Base-by-base conservation (phyloP, 176 grass and related monocot species). In the Tillandsia fasciculata region DNA sequence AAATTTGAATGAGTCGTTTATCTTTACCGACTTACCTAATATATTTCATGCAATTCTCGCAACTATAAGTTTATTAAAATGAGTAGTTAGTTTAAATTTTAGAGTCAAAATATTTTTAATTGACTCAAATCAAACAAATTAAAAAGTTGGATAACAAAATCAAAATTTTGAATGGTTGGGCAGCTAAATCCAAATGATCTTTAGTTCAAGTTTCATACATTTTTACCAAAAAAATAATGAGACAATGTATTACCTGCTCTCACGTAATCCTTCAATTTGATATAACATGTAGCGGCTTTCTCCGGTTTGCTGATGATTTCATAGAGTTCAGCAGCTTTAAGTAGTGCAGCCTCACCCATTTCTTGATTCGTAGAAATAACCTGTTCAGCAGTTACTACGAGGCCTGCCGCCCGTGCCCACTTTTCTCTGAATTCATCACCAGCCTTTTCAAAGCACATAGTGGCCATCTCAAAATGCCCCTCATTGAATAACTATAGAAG, bases 391-490 rank as follows among this genome's bases (percentile, higher is more conserved):
- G 52, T 80, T 12, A 80, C 78, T 52, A 86, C 9, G 66, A 96
- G 92, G 15, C 92, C 92, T 15, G 92, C 83, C 51, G 92, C 92
- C 83, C 72, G 88, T 20, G 88, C 85, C 85, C 88, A 85, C 28
- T 84, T 96, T 73, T 84, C 88, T 59, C 70, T 80, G 42, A 86
- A 56, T 9, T 51, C 69, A 79, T 96, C 92, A 70, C 88, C 92
- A 20, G 88, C 88, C 67, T 88, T 91, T 59, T 89, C 92, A 65
- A 96, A 96, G 64, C 92, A 96, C 83, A 96, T 80, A 10, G 74
- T 80, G 9, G 92, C 92, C 74, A 91, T 88, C 76, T 96, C 92
- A 86, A 84, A 96, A 27, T 91, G 85, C 23, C 66, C 70, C 66
- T 96, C 85, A 26, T 91, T 82, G 49, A 96, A 96, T 29, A 96